Percentiles rank a stretch among this genome's conserved stretches.
These are phyloP conservation scores for Eimeria sp. DNA, from an alignment of 169 alveolate species.

Conservation along the genomic window DNA sequence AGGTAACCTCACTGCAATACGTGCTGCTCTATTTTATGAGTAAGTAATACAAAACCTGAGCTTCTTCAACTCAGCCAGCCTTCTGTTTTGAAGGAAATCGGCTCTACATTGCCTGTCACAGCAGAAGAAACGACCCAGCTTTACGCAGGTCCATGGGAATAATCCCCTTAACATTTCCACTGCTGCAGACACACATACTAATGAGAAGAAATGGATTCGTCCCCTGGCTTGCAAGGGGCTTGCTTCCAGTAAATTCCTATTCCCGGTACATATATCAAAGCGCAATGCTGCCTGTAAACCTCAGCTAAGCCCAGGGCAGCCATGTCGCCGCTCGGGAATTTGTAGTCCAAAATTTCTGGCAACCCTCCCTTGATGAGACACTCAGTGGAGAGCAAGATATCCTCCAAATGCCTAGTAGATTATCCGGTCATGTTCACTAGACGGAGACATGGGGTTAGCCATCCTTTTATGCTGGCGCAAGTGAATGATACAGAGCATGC, in stretches of 20 bases:
- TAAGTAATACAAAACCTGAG: no score
- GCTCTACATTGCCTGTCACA: no score
- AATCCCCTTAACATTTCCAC: background rate
- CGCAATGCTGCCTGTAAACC: background rate
- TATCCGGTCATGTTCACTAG: background rate
- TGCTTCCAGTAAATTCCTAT: background rate
- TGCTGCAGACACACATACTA: background rate
- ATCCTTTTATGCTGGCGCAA: background rate
- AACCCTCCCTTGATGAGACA: background rate
- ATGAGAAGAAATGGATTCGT: background rate
- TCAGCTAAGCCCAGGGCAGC: background rate
- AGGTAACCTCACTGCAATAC: no score
- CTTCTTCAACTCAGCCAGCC: no score
- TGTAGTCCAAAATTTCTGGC: background rate
- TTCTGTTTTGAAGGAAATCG: no score
- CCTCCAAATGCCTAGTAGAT: background rate
- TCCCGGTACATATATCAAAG: background rate
- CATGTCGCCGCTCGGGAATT: background rate
- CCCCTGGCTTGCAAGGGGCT: background rate
- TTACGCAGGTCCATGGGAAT: background rate
- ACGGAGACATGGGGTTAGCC: background rate
- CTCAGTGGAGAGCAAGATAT: background rate
- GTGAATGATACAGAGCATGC: background rate
- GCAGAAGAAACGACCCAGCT: no score
- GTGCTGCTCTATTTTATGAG: no score